These are phyloP conservation scores for Pythium sukuiense DNA, from an alignment of 352 stramenopile species.

Conservation along the genomic window DNA sequence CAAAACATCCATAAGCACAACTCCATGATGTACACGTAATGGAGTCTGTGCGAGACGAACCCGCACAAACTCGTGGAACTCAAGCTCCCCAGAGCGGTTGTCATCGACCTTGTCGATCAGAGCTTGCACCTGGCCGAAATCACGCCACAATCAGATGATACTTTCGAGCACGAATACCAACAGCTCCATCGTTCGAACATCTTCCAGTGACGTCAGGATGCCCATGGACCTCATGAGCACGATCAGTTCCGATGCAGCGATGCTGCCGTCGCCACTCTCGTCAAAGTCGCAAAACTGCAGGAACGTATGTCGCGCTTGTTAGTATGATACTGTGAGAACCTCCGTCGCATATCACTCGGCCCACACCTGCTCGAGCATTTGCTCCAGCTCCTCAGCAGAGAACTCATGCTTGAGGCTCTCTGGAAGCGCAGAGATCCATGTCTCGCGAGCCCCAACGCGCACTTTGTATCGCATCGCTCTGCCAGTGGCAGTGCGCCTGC, in stretches of 20 bases:
- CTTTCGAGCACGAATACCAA: not conserved
- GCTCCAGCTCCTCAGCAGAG: slow-evolving; percentile 56
- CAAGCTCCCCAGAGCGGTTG: slow-evolving; percentile 64
- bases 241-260: slow-evolving; percentile 50
- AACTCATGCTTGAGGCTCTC: slow-evolving; percentile 70
- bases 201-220: slow-evolving; percentile 43
- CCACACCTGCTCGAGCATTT: slow-evolving; percentile 66
- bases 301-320: not conserved
- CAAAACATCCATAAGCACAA: too few relatives aligned
- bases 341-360: too few relatives aligned
- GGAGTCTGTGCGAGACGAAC: slow-evolving; percentile 24
- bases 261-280: slow-evolving; percentile 60
- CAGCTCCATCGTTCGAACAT: slow-evolving; percentile 24
- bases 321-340: not conserved
- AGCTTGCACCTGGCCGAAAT: slow-evolving; percentile 38
- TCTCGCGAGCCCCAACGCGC: slow-evolving; percentile 31
- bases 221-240: slow-evolving; percentile 70
- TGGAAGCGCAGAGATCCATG: slow-evolving; percentile 49
- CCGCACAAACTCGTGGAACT: slow-evolving; percentile 69
- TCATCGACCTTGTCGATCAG: slow-evolving; percentile 76
- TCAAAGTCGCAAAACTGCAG: slow-evolving; percentile 75
- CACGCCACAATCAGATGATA: not conserved
- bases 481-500: too few relatives aligned
- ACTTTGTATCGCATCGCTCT: slow-evolving; percentile 54
- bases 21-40: too few relatives aligned